These are phyloP conservation scores for Melampsora americana DNA, from an alignment of 1,284 basidiomycete genomes.

Conservation along the genomic window DNA sequence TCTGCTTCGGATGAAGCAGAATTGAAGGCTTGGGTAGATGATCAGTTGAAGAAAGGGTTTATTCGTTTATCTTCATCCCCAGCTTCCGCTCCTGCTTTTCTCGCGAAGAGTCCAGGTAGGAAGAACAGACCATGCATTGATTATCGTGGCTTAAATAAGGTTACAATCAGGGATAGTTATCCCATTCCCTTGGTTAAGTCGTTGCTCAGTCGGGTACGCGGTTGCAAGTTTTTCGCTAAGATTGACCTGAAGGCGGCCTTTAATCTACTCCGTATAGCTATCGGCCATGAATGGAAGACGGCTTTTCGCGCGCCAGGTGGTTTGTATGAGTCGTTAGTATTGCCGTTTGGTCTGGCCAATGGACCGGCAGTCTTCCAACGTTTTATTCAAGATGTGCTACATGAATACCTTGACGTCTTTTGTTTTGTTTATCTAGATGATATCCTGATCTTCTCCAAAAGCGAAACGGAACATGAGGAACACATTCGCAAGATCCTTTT, in stretches of 20 bases:
- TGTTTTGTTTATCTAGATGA: constrained; percentile 21
- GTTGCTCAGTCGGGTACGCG: background rate
- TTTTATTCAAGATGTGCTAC: constrained; percentile 16
- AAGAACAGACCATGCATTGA: background rate
- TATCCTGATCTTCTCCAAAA: constrained; percentile 18
- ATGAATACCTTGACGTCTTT: constrained; percentile 15
- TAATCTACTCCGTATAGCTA: constrained; percentile 43
- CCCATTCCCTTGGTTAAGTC: background rate
- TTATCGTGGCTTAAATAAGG: constrained; percentile 7
- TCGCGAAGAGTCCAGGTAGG: constrained; percentile 41
- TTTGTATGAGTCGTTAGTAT: background rate
- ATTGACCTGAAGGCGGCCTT: constrained; percentile 52
- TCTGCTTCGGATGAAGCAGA: background rate
- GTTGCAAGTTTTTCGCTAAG: constrained; percentile 46
- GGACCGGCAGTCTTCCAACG: background rate
- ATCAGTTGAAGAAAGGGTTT: background rate
- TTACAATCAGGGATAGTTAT: constrained; percentile 10
- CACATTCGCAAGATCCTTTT: background rate
- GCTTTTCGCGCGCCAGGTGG: background rate
- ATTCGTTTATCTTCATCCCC: background rate
- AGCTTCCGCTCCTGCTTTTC: background rate
- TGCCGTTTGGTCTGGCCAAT: background rate
- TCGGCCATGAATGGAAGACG: background rate
- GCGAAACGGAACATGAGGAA: background rate
- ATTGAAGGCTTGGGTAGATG: background rate